A percentile compares a stretch with the other conserved stretches of the same genome.
Evolutionary conservation across 202 grass and related monocot species (phyloP).

Genomic region (Eragrostis tef): DNA sequence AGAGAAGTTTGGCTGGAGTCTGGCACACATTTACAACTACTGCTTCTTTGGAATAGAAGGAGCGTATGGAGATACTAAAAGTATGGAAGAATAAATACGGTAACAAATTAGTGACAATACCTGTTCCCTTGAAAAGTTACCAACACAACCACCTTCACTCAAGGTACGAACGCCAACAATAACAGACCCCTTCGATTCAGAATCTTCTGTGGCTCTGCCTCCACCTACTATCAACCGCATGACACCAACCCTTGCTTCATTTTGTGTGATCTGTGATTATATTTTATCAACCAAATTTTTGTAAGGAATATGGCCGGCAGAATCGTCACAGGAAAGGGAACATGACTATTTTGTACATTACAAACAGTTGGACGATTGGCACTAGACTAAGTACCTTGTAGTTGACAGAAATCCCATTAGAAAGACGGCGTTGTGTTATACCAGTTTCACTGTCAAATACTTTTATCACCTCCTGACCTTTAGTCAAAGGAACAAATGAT

Average conservation of each 20-base stretch:
- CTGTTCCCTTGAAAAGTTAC: slow-evolving; percentile 98
- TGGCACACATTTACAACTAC: not conserved
- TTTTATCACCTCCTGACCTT: slow-evolving; percentile 62
- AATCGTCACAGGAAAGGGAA: slow-evolving; percentile 28
- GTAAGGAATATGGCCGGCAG: slow-evolving; percentile 17
- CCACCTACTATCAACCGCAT: slow-evolving; percentile 95
- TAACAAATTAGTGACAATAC: slow-evolving; percentile 42
- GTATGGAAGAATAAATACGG: not conserved
- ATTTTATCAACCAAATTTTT: slow-evolving; percentile 27
- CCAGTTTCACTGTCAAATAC: slow-evolving; percentile 90
- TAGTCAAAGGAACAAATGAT: slow-evolving; percentile 71
- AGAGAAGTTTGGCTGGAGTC: not conserved
- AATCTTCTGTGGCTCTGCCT: slow-evolving; percentile 89
- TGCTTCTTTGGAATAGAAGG: not conserved
- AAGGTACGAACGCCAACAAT: slow-evolving; percentile 95
- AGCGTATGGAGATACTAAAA: not conserved
- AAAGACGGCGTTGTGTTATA: slow-evolving; percentile 75
- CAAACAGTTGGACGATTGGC: slow-evolving; percentile 16
- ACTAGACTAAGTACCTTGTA: slow-evolving; percentile 80
- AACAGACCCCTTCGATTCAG: slow-evolving; percentile 86
- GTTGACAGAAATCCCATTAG: slow-evolving; percentile 96
- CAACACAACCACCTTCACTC: slow-evolving; percentile 99
- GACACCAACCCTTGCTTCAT: slow-evolving; percentile 90
- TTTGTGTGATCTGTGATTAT: slow-evolving; percentile 81
- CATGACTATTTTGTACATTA: slow-evolving; percentile 32